These are phyloP conservation scores for Macroventuria anomochaeta DNA, from an alignment of 2,329 filamentous ascomycete genomes.

Conservation along the genomic window DNA sequence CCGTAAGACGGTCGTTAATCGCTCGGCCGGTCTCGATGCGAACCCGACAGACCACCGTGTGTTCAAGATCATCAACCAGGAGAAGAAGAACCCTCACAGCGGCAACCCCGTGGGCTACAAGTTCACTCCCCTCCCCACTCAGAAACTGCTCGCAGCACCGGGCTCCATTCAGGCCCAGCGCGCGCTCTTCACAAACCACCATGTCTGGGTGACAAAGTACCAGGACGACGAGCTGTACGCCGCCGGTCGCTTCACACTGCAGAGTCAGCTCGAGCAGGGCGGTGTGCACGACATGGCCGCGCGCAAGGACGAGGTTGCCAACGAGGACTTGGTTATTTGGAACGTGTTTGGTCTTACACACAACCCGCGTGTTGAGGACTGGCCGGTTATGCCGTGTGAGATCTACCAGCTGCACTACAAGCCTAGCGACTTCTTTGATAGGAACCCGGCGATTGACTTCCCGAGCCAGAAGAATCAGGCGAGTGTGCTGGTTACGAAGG, in stretches of 20 bases:
- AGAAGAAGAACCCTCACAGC: constrained; percentile 53
- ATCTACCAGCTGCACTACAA: constrained; percentile 57
- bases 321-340: constrained; percentile 60
- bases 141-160: constrained; percentile 57
- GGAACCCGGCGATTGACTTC: constrained; percentile 62
- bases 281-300: constrained; percentile 55
- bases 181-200: constrained; percentile 58
- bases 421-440: constrained; percentile 61
- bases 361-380: constrained; percentile 59
- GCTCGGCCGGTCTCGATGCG: constrained; percentile 59
- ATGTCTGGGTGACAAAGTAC: constrained; percentile 63
- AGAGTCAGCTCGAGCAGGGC: constrained; percentile 52
- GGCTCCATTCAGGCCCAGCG: constrained; percentile 55
- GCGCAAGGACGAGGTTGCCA: constrained; percentile 51
- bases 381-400: constrained; percentile 59
- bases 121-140: constrained; percentile 55
- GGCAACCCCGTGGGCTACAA: constrained; percentile 58
- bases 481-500: constrained; percentile 36
- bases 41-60: constrained; percentile 61
- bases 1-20: constrained; percentile 55
- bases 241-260: constrained; percentile 57
- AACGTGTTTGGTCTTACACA: constrained; percentile 59
- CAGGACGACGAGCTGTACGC: constrained; percentile 60
- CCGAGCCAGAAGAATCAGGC: constrained; percentile 48
- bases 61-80: constrained; percentile 61